Base-by-base conservation (phyloP, 75 land plant genomes). In the Sequoiadendron giganteum region DNA sequence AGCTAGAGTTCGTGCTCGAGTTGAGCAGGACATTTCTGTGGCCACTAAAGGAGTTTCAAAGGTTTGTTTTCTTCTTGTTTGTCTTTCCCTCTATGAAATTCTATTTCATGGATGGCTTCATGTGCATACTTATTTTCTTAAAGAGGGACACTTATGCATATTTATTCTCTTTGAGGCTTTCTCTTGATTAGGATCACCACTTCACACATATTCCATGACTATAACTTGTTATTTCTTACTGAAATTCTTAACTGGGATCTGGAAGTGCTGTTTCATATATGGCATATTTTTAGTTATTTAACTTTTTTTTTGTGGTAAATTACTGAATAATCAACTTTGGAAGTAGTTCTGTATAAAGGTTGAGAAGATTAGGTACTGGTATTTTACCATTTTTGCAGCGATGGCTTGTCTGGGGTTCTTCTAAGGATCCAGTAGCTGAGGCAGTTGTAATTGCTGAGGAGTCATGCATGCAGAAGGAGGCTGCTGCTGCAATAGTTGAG, bases 381-480 rank as follows among this genome's bases (percentile, higher is more conserved):
- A 78, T 34, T 48, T 48, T 10, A 48, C 10, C 10, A 48, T 48
- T 32, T 39, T 78, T 78, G 81, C 42, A 78, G 81, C 18, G 38
- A 78, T 78, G 81, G 81, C 81, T 78, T 78, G 36, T 2, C 39
- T 34, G 86, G 55, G 86, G 55, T 34, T 85, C 55, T 55, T 72
- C 61, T 14, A 85, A 85, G 61, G 86, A 85, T 34, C 86, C 86
- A 85, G 36, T 85, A 32, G 86, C 86, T 34, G 86, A 85, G 21
- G 86, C 86, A 32, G 61, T 43, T 43, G 55, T 30, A 48, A 55
- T 85, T 30, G 86, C 86, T 34, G 86, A 85, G 86, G 58, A 85
- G 54, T 48, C 58, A 48, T 36, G 49, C 49, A 84, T 84, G 85
- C 85, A 84, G 85, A 84, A 52, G 43, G 56, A 48, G 85, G 85